Conservation (phyloP, 148 eudicot genomes). For the Camellia japonica region DNA sequence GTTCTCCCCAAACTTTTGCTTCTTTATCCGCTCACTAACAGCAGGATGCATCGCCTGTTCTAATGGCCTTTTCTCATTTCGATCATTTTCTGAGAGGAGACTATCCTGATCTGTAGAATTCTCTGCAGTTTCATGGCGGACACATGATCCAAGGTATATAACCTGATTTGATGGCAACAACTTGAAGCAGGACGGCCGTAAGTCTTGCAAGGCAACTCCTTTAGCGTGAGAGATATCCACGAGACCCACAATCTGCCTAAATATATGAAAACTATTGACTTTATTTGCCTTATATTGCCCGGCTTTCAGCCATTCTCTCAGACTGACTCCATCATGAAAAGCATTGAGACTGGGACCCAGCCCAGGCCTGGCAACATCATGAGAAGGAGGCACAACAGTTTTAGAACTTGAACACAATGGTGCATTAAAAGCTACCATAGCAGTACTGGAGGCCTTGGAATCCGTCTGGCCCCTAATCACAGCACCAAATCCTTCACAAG, state of each 20-base stretch:
- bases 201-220: conserved; percentile 57
- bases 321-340: conserved; percentile 43
- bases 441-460: conserved; percentile 24
- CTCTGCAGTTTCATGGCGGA: conserved; percentile 26
- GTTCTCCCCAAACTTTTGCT: conserved; percentile 51
- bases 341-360: conserved; percentile 18
- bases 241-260: conserved; percentile 64
- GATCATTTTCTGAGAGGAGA: conserved; percentile 22
- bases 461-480: conserved; percentile 25
- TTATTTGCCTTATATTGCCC: conserved; percentile 42
- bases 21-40: conserved; percentile 39
- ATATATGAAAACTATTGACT: conserved; percentile 45
- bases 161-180: conserved; percentile 53
- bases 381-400: conserved; percentile 17
- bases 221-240: conserved; percentile 64
- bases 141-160: conserved; percentile 55
- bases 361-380: conserved; percentile 12
- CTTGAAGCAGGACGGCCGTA: conserved; percentile 80
- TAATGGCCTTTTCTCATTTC: conserved; percentile 47
- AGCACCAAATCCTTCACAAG: conserved; percentile 27
- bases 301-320: conserved; percentile 78
- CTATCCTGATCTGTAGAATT: conserved; percentile 30
- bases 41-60: conserved; percentile 32
- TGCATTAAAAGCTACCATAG: conserved; percentile 27
- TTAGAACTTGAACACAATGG: conserved; percentile 23